Evolutionary conservation across 768 basidiomycete genomes (phyloP), one percentile per base, ranked within the genome.

Genomic region (Naganishia onofrii): DNA sequence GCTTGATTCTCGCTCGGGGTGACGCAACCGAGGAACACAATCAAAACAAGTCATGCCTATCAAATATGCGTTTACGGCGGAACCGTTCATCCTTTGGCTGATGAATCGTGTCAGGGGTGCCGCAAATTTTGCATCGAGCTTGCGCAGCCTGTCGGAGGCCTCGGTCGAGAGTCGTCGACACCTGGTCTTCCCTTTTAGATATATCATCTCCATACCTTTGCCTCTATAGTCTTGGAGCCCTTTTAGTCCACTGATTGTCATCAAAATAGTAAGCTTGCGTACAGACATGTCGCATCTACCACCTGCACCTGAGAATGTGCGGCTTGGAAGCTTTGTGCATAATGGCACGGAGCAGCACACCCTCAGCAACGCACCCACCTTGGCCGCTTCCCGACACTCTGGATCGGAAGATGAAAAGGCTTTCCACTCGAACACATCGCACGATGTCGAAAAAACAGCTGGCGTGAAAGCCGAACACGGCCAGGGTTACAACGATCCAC

Each of bases 241-340:
- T 26, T 26, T 12, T 3, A 51, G 4, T 6, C 13, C 48, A 21
- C 23, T 3, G 48, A 51, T 51, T 58, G 15, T 2, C 21, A 23
- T 3, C 57, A 36, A 36, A 38, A 15, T 34, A 58, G 57, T 58
- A 21, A 58, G 3, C n/a, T 34, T 58, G 57, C 21, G 10, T 32
- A 36, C 57, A 58, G 57, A n/a, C 57, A 69, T 69, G 68, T 69
- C 68, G 68, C 57, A 69, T 29, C 46, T 21, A 28, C 38, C 56
- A 13, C 56, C 44, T 44, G 68, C 68, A 17, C 56, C 38, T 31
- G 42, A 58, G 68, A 58, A 46, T 32, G 68, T 69, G 21, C 56
- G 56, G n/a, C 46, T 69, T 26, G 68, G 53, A 29, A 63, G 46
- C 32, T 58, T 31, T 46, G 68, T 69, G 31, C 68, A 69, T 32